phyloP scores from a whole-genome alignment of 1,284 basidiomycete species.

The Pseudozyma sp. region DNA sequence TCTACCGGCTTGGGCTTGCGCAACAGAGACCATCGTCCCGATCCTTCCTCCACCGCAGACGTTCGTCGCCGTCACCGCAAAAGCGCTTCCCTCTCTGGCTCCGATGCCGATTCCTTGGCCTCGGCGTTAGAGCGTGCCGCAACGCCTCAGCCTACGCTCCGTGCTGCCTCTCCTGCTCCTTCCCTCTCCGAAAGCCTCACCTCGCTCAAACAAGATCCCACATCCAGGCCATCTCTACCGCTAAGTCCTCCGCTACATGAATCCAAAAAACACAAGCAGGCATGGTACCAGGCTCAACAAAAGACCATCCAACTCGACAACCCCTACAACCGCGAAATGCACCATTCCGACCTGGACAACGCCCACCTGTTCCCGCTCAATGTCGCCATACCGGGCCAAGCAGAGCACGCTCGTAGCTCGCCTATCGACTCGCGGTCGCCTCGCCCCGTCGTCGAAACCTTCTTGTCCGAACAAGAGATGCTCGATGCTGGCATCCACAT shows the following conservation, averaged over 20 bases:
- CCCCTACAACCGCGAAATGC: slow-evolving; percentile 14
- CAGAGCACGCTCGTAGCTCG: slow-evolving; percentile 8
- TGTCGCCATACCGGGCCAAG: slow-evolving; percentile 2
- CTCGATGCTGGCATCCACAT: slow-evolving; percentile 47
- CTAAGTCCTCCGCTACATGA: slow-evolving; percentile 3
- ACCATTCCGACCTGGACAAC: slow-evolving; percentile 6
- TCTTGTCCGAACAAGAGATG: slow-evolving; percentile 46
- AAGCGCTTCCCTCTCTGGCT: slow-evolving; percentile 36
- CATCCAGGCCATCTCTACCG: not conserved
- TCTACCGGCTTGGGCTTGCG: slow-evolving; percentile 27
- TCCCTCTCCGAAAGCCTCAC: slow-evolving; percentile 26
- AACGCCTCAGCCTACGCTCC: slow-evolving; percentile 23
- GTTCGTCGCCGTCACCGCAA: slow-evolving; percentile 23
- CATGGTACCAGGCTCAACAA: slow-evolving; percentile 53
- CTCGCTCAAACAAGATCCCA: slow-evolving; percentile 1
- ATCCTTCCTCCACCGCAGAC: slow-evolving; percentile 4
- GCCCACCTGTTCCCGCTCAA: slow-evolving; percentile 40
- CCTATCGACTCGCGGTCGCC: slow-evolving; percentile 10
- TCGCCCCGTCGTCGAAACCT: slow-evolving; percentile 27
- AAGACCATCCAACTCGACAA: slow-evolving; percentile 46
- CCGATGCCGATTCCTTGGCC: slow-evolving; percentile 29
- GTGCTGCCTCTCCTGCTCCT: slow-evolving; percentile 35
- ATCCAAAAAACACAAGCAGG: slow-evolving; percentile 46
- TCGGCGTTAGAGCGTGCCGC: slow-evolving; percentile 19
- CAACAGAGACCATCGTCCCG: slow-evolving; percentile 9